Base-by-base conservation (phyloP, 2,329 filamentous ascomycete species). In the Botryotinia convoluta region DNA sequence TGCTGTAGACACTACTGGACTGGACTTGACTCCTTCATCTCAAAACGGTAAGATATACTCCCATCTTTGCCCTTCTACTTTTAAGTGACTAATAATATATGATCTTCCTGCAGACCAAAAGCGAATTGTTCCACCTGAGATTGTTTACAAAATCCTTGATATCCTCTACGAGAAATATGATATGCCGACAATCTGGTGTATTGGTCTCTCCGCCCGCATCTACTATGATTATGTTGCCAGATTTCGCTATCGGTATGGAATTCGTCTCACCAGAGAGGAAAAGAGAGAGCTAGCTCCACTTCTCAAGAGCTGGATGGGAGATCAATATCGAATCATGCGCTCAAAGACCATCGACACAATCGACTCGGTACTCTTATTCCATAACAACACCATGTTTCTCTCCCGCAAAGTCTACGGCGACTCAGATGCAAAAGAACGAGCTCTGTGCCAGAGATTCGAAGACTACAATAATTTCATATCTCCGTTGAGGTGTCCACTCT, bases 401-500 rank as follows among this genome's bases (percentile, higher is more conserved):
- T 60, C 57, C 5, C 57, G 57, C 29, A 35, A 60, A 35, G 4
- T 60, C 57, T 60, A 29, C 14, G 51, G 51, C 3, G n/a, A 54
- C 5, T 18, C 29, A 20, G 4, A 35, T 12, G 18, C 8, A 22
- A 35, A 60, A 5, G 57, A 60, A 9, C 57, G 32, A 35, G 57
- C 57, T 35, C 7, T 60, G 57, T 32, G 29, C 29, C 32, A 60
- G 57, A 60, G 57, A 12, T 60, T 20, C 9, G 32, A 60, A 60
- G 57, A 60, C 9, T 60, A 60, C 9, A 16, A 14, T 2, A 60
- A 3, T 29, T 29, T 29, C 14, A 29, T 16, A 29, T 3, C 12
- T n/a, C 51, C n/a, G 2, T n/a, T 54, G 14, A 54, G 14, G n/a
- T 18, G 14, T 6, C 1, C 1, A 6, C 1, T 1, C 51, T 16